Percentiles rank a stretch among this genome's conserved stretches.
Evolutionary conservation across 2,329 filamentous ascomycete species (phyloP).

Genomic region (Blumeria hordei): DNA sequence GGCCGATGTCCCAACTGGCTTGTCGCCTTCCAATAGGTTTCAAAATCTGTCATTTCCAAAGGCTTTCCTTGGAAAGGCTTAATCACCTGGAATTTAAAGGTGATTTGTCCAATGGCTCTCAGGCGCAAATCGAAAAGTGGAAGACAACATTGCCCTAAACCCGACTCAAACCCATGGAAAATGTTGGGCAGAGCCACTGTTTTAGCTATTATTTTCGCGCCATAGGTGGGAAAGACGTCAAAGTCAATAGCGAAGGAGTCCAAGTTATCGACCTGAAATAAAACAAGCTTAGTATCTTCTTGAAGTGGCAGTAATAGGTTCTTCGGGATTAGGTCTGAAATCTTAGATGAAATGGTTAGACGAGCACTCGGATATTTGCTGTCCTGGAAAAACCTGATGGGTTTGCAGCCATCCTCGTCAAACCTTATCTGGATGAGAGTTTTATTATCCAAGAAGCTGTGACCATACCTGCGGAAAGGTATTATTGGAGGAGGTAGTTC

Average conservation of each 20-base stretch:
- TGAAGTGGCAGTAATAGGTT: constrained; percentile 91
- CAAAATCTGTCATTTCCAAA: constrained; percentile 90
- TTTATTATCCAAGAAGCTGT: constrained; percentile 96
- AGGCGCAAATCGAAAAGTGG: constrained; percentile 83
- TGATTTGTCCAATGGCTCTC: constrained; percentile 77
- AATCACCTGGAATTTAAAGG: constrained; percentile 86
- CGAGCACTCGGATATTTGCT: constrained; percentile 89
- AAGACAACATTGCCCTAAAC: constrained; percentile 57
- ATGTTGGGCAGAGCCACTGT: constrained; percentile 75
- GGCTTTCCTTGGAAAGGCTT: constrained; percentile 86
- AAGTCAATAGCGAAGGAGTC: constrained; percentile 90
- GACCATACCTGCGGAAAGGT: constrained; percentile 76
- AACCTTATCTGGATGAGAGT: constrained; percentile 88
- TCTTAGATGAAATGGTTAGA: constrained; percentile 87
- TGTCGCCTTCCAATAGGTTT: constrained; percentile 98
- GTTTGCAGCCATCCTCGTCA: constrained; percentile 45
- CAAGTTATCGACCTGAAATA: constrained; percentile 86
- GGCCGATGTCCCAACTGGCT: constrained; percentile 73
- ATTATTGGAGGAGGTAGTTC: constrained; percentile 91
- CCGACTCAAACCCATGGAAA: constrained; percentile 53
- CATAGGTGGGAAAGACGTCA: constrained; percentile 92
- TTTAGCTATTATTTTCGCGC: constrained; percentile 90
- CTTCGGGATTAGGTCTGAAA: constrained; percentile 84
- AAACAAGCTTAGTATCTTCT: constrained; percentile 80
- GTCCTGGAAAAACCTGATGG: constrained; percentile 88